Evolutionary conservation across 495 filamentous ascomycete genomes (phyloP), one percentile per base, ranked within the genome.

Genomic region (Clavariopsis aquatica): DNA sequence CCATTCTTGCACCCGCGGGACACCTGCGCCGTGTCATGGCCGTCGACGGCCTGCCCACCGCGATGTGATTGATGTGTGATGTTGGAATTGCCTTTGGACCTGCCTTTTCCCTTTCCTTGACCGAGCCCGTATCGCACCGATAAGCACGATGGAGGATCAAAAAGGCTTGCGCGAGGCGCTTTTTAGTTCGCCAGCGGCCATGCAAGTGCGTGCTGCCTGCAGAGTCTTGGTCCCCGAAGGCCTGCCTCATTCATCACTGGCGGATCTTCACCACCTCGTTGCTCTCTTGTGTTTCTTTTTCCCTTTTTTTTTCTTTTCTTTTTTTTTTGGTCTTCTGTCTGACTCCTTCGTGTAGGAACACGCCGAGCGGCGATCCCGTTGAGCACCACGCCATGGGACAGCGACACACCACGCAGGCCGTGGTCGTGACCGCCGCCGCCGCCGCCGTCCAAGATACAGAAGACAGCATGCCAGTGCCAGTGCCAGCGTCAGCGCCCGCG

Each of bases 131-230:
- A 36, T 49, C 47, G 47, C 20, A 15, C 47, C 24, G 20, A 27
- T 49, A 22, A 36, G 26, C 13, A 24, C 31, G 31, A 34, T 5
- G 51, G n/a, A 27, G 51, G 46, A 60, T 49, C 57, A 60, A 49
- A 49, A 49, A 15, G 43, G 26, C n/a, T n/a, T 47, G 45, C 23
- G 57, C 24, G 43, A 60, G 57, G 57, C 57, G 57, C 43, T 60
- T 41, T 49, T 60, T 22, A 19, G 43, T 49, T n/a, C 24, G 12
- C 4, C 20, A 54, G 6, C 20, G 34, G 6, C 8, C 26, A 28
- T 54, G 51, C 51, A 54, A 54, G 51, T 19, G 24, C 47, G 51
- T 54, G 51, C 51, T 7, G 51, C 29, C 9, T 36, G 51, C 51
- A 54, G 24, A 6, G 7, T 34, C 29, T 54, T 54, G 51, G 23